Conservation (phyloP, 1,284 basidiomycete genomes). For the Fomitopsis schrenkii region DNA sequence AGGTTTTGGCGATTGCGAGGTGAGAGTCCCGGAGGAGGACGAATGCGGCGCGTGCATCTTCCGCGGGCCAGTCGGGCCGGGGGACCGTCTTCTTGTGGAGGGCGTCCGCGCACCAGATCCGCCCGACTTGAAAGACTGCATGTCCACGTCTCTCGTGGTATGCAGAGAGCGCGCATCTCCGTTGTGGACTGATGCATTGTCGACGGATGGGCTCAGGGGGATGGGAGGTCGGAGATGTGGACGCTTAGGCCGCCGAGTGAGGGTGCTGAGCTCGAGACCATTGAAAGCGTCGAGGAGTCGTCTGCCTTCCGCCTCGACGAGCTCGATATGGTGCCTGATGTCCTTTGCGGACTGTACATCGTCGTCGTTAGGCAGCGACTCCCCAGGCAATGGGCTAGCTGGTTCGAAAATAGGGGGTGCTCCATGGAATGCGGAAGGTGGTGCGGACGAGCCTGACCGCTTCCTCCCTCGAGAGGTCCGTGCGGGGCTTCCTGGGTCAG, state of each 20-base stretch:
- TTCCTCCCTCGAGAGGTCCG: conserved; percentile 35
- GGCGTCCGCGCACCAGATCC: conserved; percentile 43
- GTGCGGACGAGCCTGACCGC: conserved; percentile 36
- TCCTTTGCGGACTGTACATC: conserved; percentile 52
- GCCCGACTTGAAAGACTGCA: conserved; percentile 45
- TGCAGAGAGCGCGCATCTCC: conserved; percentile 18
- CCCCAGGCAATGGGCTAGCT: conserved; percentile 27
- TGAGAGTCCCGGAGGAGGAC: conserved; percentile 17
- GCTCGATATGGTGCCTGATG: conserved; percentile 59
- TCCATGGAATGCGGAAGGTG: conserved; percentile 53
- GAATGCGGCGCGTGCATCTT: conserved; percentile 31
- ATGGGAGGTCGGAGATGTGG: conserved; percentile 24
- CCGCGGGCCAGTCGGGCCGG: conserved; percentile 24
- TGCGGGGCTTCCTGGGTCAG: conserved; percentile 8
- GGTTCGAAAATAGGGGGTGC: conserved; percentile 13
- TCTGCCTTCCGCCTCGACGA: conserved; percentile 63
- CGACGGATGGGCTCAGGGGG: conserved; percentile 11
- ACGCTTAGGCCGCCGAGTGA: conserved; percentile 48
- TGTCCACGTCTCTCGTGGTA: conserved; percentile 35
- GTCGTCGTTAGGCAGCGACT: conserved; percentile 48
- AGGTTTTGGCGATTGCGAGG: conserved; percentile 17
- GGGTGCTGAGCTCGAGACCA: conserved; percentile 64
- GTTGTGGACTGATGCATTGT: conserved; percentile 9
- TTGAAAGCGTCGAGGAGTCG: conserved; percentile 72
- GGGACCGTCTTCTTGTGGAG: conserved; percentile 32